Percentiles rank a stretch among this genome's conserved stretches.
phyloP scores from a whole-genome alignment of 1,139 yeast genomes.

The Lodderomyces orthopsilosis region DNA sequence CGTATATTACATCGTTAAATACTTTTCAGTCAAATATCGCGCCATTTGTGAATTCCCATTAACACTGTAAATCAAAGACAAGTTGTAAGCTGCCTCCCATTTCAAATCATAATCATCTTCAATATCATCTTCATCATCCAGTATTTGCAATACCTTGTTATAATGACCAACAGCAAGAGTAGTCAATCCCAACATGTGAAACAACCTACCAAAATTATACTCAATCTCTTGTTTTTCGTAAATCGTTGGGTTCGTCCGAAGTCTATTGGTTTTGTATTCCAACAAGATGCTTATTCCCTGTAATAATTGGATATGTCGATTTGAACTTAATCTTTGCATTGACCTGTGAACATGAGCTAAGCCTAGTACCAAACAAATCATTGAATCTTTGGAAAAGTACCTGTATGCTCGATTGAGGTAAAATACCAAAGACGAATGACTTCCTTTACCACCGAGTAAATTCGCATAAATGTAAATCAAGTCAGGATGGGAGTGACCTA shows the following conservation, averaged over 20 bases:
- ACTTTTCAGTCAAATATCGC: conserved; percentile 57
- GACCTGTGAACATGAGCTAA: conserved; percentile 87
- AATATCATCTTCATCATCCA: conserved; percentile 16
- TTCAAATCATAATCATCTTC: conserved; percentile 54
- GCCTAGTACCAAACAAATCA: conserved; percentile 71
- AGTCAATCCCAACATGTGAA: conserved; percentile 76
- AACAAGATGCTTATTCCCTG: conserved; percentile 80
- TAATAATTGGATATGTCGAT: conserved; percentile 80
- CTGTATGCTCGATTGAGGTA: conserved; percentile 63
- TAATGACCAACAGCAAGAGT: conserved; percentile 73
- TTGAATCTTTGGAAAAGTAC: conserved; percentile 69
- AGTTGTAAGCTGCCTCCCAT: conserved; percentile 82
- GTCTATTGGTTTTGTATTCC: conserved; percentile 60
- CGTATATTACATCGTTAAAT: conserved; percentile 38
- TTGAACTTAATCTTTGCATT: conserved; percentile 82
- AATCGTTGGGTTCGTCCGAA: conserved; percentile 33
- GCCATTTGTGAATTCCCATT: conserved; percentile 74
- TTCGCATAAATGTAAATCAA: conserved; percentile 76
- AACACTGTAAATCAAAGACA: conserved; percentile 67
- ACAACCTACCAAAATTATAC: conserved; percentile 80
- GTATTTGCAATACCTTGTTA: conserved; percentile 53
- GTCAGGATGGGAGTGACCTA: conserved; percentile 60
- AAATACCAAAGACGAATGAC: conserved; percentile 75
- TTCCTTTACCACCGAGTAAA: conserved; percentile 75
- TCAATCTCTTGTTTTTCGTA: conserved; percentile 73